phyloP scores from a whole-genome alignment of 1,284 basidiomycete genomes.

The Flammula alnicola region DNA sequence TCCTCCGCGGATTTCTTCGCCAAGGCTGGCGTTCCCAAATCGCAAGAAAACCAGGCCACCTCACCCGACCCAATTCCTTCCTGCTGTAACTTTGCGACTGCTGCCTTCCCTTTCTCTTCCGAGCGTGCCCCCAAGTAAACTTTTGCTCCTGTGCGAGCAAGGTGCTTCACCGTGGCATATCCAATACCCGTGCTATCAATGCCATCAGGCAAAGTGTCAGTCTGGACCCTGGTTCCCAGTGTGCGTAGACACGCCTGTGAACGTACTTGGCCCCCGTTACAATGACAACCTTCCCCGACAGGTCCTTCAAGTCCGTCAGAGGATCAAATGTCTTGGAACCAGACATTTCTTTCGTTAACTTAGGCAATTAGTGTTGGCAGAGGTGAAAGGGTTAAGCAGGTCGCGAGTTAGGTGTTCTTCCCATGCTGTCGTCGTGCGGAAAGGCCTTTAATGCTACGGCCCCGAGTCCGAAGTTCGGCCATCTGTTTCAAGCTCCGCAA shows the following conservation, averaged over 20 bases:
- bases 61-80: conserved; percentile 45
- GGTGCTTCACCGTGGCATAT: conserved; percentile 40
- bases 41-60: conserved; percentile 50
- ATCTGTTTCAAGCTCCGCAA: too few relatives aligned
- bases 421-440: too few relatives aligned
- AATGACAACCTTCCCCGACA: conserved; percentile 1
- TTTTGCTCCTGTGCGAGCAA: conserved; percentile 45
- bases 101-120: conserved; percentile 41
- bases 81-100: conserved; percentile 40
- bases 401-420: too few relatives aligned
- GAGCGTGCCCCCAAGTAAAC: conserved; percentile 47
- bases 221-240: too few relatives aligned
- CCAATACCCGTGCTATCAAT: conserved; percentile 45
- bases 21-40: conserved; percentile 46
- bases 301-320: not conserved
- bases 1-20: conserved; percentile 48
- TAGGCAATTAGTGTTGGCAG: too few relatives aligned
- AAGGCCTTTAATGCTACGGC: too few relatives aligned
- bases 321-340: not conserved
- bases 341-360: not conserved
- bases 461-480: too few relatives aligned
- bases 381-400: too few relatives aligned
- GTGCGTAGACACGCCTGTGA: not conserved
- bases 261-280: conserved; percentile 9
- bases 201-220: too few relatives aligned